Percentiles rank a stretch among this genome's conserved stretches.
phyloP scores from a whole-genome alignment of 176 grass and related monocot species.

The Canna indica region DNA sequence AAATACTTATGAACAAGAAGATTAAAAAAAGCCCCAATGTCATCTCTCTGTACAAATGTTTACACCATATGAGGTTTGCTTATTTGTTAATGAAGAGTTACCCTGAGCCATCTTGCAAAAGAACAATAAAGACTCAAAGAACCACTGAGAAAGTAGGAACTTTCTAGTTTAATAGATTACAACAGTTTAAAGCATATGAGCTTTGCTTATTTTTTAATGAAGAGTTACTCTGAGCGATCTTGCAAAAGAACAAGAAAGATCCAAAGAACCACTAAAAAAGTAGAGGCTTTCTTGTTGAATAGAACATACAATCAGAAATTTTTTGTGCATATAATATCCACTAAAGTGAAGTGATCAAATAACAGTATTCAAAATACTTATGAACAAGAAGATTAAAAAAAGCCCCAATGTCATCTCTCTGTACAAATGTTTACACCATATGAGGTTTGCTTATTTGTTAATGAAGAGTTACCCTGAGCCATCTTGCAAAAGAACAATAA shows the following conservation, averaged over 20 bases:
- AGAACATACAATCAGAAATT: not conserved
- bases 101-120: not conserved
- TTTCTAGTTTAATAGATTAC: not conserved
- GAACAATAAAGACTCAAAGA: not conserved
- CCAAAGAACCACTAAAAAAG: not conserved
- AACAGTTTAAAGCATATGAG: conserved; percentile 13
- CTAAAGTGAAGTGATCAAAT: not conserved
- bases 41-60: conserved; percentile 45
- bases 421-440: not conserved
- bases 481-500: not conserved
- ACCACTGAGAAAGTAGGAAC: not conserved
- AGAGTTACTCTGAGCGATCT: not conserved
- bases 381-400: not conserved
- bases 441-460: not conserved
- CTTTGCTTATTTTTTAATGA: not conserved
- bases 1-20: not conserved
- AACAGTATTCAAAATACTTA: not conserved
- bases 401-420: conserved; percentile 91
- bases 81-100: not conserved
- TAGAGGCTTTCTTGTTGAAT: not conserved
- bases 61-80: conserved; percentile 7
- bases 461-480: not conserved
- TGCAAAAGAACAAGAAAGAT: not conserved
- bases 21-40: too few relatives aligned
- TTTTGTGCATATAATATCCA: not conserved